Conservation (phyloP, 2,329 filamentous ascomycete species). For the Aspergillus piperis region DNA sequence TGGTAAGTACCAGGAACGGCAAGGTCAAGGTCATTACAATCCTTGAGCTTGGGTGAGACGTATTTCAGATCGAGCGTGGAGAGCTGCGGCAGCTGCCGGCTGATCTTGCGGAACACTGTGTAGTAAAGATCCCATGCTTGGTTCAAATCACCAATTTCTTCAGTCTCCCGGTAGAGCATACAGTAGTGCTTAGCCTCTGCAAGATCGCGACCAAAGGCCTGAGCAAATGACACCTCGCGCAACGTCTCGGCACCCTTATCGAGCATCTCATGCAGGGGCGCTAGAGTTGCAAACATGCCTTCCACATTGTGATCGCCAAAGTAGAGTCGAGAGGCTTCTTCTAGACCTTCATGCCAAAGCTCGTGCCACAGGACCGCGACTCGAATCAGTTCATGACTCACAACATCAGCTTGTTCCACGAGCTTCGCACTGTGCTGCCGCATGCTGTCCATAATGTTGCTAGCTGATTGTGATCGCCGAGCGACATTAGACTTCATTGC, state of each 20-base stretch:
- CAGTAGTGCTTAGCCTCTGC: conserved; percentile 96
- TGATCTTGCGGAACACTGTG: conserved; percentile 95
- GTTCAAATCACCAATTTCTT: conserved; percentile 91
- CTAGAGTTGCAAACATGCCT: conserved; percentile 91
- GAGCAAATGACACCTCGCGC: conserved; percentile 93
- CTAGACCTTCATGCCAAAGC: conserved; percentile 96
- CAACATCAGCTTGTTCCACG: conserved; percentile 91
- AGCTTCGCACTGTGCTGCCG: conserved; percentile 88
- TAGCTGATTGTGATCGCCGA: conserved; percentile 81
- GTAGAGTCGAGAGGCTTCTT: conserved; percentile 94
- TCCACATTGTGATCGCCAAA: conserved; percentile 98
- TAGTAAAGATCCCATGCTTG: conserved; percentile 99
- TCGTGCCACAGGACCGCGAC: conserved; percentile 98
- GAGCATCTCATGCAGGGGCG: conserved; percentile 86
- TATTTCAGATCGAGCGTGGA: conserved; percentile 93
- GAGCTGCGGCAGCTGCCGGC: conserved; percentile 86
- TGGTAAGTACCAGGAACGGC: conserved; percentile 95
- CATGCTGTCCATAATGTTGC: conserved; percentile 97
- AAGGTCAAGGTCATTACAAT: conserved; percentile 81
- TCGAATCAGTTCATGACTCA: conserved; percentile 94
- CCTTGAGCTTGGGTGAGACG: conserved; percentile 89
- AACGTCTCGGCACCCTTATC: conserved; percentile 91
- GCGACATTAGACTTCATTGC: conserved; percentile 95
- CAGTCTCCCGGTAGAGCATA: conserved; percentile 82
- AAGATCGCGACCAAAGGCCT: conserved; percentile 93